These are phyloP conservation scores for Barbatosphaeria neglecta DNA, from an alignment of 495 filamentous ascomycete genomes.

Conservation along the genomic window DNA sequence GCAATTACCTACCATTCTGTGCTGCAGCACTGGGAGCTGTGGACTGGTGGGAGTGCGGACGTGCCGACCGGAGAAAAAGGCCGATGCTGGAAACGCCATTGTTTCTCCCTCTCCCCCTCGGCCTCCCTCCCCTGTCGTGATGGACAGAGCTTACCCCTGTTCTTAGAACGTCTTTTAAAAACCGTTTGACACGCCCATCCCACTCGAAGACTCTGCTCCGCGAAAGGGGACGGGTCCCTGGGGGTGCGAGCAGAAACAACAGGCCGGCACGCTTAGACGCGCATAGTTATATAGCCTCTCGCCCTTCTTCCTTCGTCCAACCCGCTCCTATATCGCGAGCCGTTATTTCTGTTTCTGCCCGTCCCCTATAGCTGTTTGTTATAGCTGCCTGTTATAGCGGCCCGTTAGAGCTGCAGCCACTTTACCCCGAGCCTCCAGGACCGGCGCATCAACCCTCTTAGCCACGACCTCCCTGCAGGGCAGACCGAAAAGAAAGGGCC, in stretches of 20 bases:
- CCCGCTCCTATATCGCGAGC: not conserved
- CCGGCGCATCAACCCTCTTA: slow-evolving; percentile 20
- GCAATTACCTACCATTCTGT: no score
- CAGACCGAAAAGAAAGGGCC: slow-evolving; percentile 4
- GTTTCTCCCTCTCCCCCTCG: not conserved
- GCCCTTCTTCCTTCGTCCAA: not conserved
- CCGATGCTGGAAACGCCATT: not conserved
- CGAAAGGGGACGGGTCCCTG: not conserved
- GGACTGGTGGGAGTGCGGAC: no score
- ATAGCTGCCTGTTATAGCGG: no score
- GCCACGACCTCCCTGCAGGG: slow-evolving; percentile 11
- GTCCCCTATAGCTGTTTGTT: not conserved
- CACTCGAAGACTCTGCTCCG: not conserved
- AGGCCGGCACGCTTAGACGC: not conserved
- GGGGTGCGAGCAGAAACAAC: not conserved
- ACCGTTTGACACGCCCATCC: not conserved
- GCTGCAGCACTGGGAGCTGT: not conserved
- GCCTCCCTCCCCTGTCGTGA: not conserved
- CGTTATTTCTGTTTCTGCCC: not conserved
- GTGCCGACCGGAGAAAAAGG: no score
- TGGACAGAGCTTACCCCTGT: not conserved
- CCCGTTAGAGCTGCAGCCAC: not conserved
- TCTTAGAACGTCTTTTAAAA: not conserved
- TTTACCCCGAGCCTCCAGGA: slow-evolving; percentile 7
- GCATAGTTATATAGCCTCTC: not conserved